phyloP scores from a whole-genome alignment of 176 grass and related monocot genomes.

The Saccharum spontaneum region DNA sequence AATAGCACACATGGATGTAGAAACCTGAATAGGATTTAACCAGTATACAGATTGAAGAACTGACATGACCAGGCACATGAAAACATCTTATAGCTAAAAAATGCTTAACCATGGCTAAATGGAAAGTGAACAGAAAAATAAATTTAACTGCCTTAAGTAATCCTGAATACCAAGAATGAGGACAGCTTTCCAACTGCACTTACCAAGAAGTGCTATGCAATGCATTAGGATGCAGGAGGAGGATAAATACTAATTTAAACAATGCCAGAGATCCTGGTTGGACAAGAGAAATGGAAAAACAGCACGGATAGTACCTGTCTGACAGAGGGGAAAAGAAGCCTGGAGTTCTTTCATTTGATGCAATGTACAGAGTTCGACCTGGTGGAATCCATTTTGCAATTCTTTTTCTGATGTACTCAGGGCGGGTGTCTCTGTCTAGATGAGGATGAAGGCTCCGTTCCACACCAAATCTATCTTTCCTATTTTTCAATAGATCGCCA shows the following conservation, averaged over 20 bases:
- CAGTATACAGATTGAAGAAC: not conserved
- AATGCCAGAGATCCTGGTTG: not conserved
- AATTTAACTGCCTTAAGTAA: not conserved
- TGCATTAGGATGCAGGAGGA: not conserved
- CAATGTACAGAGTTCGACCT: slow-evolving; percentile 64
- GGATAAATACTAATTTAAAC: not conserved
- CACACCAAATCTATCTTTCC: slow-evolving; percentile 83
- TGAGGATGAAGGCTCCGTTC: slow-evolving; percentile 75
- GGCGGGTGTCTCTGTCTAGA: slow-evolving; percentile 76
- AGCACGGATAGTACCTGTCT: slow-evolving; percentile 35
- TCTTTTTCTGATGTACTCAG: slow-evolving; percentile 71
- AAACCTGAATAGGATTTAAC: not conserved
- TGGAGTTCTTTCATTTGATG: slow-evolving; percentile 76
- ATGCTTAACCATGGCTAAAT: not conserved
- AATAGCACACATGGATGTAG: not conserved
- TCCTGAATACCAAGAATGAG: slow-evolving; percentile 1
- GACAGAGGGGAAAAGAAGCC: slow-evolving; percentile 72
- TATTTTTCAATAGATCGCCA: slow-evolving; percentile 70
- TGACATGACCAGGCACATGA: not conserved
- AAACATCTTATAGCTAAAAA: not conserved
- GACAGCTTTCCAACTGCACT: not conserved
- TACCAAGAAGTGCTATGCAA: not conserved
- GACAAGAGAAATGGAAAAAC: not conserved
- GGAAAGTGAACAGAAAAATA: not conserved
- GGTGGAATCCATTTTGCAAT: slow-evolving; percentile 83